Evolutionary conservation across 768 basidiomycete genomes (phyloP).

Genomic region (Boletus fagicola): DNA sequence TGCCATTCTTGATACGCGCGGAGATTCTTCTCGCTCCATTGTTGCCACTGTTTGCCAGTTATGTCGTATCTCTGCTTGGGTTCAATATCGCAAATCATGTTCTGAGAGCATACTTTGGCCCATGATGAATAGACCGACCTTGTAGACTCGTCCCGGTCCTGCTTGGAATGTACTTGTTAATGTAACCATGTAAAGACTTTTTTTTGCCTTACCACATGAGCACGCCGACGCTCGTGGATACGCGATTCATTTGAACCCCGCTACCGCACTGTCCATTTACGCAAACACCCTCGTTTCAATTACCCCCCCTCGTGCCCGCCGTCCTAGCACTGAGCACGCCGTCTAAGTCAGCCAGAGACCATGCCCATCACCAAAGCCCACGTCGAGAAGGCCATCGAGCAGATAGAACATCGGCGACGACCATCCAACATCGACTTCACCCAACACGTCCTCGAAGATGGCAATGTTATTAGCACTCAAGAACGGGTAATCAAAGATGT

Average conservation of each 20-base stretch:
- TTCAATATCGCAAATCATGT: conserved; percentile 87
- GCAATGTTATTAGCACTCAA: conserved; percentile 85
- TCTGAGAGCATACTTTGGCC: conserved; percentile 77
- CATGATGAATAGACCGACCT: conserved; percentile 19
- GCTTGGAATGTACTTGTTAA: not conserved
- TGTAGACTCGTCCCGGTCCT: not conserved
- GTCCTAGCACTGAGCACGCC: not conserved
- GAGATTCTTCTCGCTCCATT: conserved; percentile 90
- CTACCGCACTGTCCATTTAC: conserved; percentile 17
- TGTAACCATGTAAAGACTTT: conserved; percentile 14
- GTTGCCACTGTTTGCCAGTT: conserved; percentile 81
- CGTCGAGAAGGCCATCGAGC: conserved; percentile 36
- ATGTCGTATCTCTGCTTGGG: conserved; percentile 82
- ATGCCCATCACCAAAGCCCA: conserved; percentile 37
- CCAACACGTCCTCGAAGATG: conserved; percentile 90
- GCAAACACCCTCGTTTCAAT: conserved; percentile 9
- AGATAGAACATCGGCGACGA: conserved; percentile 42
- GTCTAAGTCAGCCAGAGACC: conserved; percentile 9
- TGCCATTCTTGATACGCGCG: conserved; percentile 92
- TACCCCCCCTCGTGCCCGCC: conserved; percentile 1
- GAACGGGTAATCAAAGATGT: conserved; percentile 98
- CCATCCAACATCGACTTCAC: conserved; percentile 82
- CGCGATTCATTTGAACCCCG: conserved; percentile 31
- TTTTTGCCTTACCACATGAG: not conserved
- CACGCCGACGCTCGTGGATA: not conserved